Evolutionary conservation across 2,329 filamentous ascomycete genomes (phyloP).

Genomic region (Hypoxylon sp.): DNA sequence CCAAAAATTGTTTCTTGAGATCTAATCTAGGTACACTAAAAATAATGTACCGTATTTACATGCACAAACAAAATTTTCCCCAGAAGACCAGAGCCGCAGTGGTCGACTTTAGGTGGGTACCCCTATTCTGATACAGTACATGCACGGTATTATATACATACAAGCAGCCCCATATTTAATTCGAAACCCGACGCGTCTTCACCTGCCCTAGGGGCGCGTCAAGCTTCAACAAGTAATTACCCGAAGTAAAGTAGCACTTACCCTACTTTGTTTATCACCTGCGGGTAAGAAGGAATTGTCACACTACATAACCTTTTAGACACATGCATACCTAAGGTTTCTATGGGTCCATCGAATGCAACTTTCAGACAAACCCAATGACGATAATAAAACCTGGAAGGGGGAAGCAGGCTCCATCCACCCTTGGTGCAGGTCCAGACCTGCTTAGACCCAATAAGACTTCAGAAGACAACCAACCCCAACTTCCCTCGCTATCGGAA

Average conservation of each 20-base stretch:
- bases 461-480: constrained; percentile 1
- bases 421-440: neutral
- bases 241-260: constrained; percentile 17
- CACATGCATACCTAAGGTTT: constrained; percentile 10
- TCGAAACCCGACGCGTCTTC: constrained; percentile 25
- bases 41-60: neutral
- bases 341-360: constrained; percentile 11
- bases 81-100: neutral
- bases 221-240: constrained; percentile 15
- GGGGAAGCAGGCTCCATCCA: neutral
- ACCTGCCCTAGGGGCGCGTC: constrained; percentile 20
- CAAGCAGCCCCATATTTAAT: constrained; percentile 10
- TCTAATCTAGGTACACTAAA: no score
- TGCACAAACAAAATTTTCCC: neutral
- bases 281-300: constrained; percentile 25
- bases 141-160: neutral
- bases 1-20: no score
- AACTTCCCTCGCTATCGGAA: neutral
- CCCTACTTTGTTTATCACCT: constrained; percentile 16
- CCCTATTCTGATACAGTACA: neutral
- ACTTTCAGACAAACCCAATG: constrained; percentile 6
- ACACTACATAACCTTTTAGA: neutral
- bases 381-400: neutral
- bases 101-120: no score
- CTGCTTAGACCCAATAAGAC: neutral